Percentiles rank a stretch among this genome's conserved stretches.
phyloP scores from a whole-genome alignment of 164 flowering plant genomes.

The Umbellularia californica region DNA sequence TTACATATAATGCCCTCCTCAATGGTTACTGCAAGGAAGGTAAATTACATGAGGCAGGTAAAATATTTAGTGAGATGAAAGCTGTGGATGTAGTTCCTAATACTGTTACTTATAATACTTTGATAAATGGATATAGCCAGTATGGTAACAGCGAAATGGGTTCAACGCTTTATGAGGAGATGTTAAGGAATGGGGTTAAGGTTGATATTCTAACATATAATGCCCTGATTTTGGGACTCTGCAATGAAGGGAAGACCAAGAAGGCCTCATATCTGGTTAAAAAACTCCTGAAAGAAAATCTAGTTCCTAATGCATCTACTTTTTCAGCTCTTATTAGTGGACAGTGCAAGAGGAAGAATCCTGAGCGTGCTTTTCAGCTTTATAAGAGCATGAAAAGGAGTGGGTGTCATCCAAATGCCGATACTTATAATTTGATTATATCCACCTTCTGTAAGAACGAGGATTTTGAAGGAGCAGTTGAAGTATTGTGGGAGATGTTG shows the following conservation, averaged over 20 bases:
- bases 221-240: slow-evolving; percentile 70
- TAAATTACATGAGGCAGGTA: slow-evolving; percentile 62
- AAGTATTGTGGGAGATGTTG: slow-evolving; percentile 58
- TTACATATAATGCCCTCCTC: slow-evolving; percentile 70
- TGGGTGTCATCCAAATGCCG: slow-evolving; percentile 59
- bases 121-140: slow-evolving; percentile 67
- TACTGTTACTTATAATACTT: slow-evolving; percentile 65
- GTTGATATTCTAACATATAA: slow-evolving; percentile 75
- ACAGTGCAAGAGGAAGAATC: slow-evolving; percentile 63
- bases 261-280: slow-evolving; percentile 71
- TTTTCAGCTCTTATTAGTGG: slow-evolving; percentile 75
- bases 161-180: slow-evolving; percentile 58
- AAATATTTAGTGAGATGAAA: slow-evolving; percentile 68
- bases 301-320: slow-evolving; percentile 74
- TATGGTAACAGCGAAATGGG: slow-evolving; percentile 61
- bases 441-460: slow-evolving; percentile 52
- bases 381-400: slow-evolving; percentile 66
- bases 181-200: slow-evolving; percentile 50
- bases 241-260: slow-evolving; percentile 84
- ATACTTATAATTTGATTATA: slow-evolving; percentile 50
- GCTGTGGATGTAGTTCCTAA: slow-evolving; percentile 47
- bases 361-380: slow-evolving; percentile 67
- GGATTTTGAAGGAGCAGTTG: slow-evolving; percentile 70
- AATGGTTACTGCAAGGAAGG: slow-evolving; percentile 71
- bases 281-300: slow-evolving; percentile 55